Conservation (phyloP, 768 basidiomycete species). For the Trametes villosa region DNA sequence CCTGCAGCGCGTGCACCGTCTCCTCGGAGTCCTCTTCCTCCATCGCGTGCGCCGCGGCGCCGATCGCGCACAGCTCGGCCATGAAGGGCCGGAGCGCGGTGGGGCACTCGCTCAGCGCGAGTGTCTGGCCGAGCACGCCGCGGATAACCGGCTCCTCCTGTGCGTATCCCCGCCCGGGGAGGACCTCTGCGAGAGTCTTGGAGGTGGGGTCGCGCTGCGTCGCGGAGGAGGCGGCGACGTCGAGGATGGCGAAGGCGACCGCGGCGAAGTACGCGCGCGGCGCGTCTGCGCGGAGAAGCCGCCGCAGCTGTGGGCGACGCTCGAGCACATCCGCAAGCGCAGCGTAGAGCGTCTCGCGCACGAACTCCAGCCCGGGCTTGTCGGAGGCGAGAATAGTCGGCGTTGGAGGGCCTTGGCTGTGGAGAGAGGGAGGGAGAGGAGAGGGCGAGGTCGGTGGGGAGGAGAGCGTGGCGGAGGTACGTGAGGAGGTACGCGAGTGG, state of each 20-base stretch:
- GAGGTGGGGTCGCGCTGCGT: conserved; percentile 45
- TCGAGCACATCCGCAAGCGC: conserved; percentile 74
- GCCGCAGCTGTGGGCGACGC: conserved; percentile 54
- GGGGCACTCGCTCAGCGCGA: conserved; percentile 68
- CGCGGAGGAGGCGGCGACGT: conserved; percentile 59
- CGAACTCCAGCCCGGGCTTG: conserved; percentile 70
- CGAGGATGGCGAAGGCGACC: conserved; percentile 73
- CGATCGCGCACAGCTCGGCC: conserved; percentile 32
- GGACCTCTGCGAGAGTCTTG: conserved; percentile 22
- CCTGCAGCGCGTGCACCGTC: conserved; percentile 24
- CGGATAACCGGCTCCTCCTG: conserved; percentile 30
- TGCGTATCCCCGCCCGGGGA: conserved; percentile 38
- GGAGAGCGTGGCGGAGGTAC: conserved; percentile 30
- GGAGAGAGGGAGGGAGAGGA: conserved; percentile 21
- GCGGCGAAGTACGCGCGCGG: conserved; percentile 80
- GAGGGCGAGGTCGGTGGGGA: conserved; percentile 34
- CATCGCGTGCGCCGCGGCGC: conserved; percentile 26
- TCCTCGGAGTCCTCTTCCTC: conserved; percentile 32
- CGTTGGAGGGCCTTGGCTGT: conserved; percentile 24
- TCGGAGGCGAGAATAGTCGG: conserved; percentile 41
- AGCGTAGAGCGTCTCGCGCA: conserved; percentile 87
- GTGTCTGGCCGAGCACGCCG: conserved; percentile 58
- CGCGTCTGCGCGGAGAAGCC: conserved; percentile 62
- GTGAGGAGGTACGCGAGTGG: conserved; percentile 17
- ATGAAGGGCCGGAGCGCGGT: conserved; percentile 69